Percentiles rank a stretch among this genome's conserved stretches.
Conservation (phyloP, 371 early-diverging fungal species). For the Ordospora pajunii region DNA sequence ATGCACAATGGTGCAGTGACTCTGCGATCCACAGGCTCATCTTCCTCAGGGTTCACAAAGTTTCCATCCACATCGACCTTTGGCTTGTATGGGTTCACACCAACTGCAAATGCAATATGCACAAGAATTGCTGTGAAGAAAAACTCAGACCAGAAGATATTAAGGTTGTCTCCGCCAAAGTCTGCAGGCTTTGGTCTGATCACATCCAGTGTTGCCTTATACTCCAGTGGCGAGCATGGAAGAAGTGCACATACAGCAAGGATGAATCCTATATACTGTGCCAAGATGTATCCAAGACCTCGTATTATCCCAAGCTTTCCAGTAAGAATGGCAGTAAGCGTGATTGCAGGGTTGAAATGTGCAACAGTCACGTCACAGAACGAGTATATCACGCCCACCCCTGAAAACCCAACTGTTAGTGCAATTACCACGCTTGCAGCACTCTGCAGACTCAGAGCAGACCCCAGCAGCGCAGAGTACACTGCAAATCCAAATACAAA, state of each 20-base stretch:
- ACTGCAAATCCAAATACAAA: conserved; percentile 59
- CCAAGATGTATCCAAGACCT: conserved; percentile 64
- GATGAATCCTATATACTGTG: conserved; percentile 64
- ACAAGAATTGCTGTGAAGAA: conserved; percentile 66
- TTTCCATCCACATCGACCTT: conserved; percentile 60
- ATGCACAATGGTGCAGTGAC: conserved; percentile 60
- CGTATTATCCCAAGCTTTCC: conserved; percentile 64
- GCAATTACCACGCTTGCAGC: conserved; percentile 63
- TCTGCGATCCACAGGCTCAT: conserved; percentile 22
- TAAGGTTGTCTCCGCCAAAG: conserved; percentile 42
- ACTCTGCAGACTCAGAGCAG: background rate
- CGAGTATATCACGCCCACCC: conserved; percentile 66
- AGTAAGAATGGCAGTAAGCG: conserved; percentile 65
- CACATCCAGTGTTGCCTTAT: conserved; percentile 30
- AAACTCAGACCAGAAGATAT: conserved; percentile 62
- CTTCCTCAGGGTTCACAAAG: conserved; percentile 37
- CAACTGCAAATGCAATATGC: conserved; percentile 68
- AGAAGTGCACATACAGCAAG: conserved; percentile 63
- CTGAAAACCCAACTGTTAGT: conserved; percentile 63
- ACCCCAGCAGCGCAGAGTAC: conserved; percentile 47
- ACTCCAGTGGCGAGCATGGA: conserved; percentile 63
- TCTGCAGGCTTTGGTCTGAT: conserved; percentile 45
- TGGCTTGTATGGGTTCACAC: conserved; percentile 66
- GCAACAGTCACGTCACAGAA: conserved; percentile 67
- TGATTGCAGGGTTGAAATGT: conserved; percentile 67